Conservation (phyloP, 371 early-diverging fungal genomes). For the Mucor racemosus region DNA sequence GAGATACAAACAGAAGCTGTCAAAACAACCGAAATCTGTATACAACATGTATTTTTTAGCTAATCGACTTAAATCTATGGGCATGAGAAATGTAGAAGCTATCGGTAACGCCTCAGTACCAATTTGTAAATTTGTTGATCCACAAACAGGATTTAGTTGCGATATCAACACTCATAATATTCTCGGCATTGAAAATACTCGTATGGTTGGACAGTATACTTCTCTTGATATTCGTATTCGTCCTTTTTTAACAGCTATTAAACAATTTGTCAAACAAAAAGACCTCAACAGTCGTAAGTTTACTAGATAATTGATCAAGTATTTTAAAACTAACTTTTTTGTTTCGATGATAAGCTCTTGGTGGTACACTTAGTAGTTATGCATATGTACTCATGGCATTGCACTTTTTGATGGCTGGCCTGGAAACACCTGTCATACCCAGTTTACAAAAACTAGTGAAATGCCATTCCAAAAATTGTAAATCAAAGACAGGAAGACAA, state of each 20-base stretch:
- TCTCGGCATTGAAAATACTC: conserved; percentile 64
- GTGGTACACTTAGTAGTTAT: conserved; percentile 37
- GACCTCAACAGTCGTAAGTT: conserved; percentile 55
- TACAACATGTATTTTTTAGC: conserved; percentile 41
- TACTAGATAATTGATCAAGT: neutral
- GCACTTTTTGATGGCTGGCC: conserved; percentile 25
- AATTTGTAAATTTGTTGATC: conserved; percentile 74
- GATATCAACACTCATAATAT: conserved; percentile 66
- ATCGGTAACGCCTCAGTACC: conserved; percentile 57
- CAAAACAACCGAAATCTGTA: conserved; percentile 13
- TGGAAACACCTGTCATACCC: conserved; percentile 22
- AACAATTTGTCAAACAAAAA: conserved; percentile 58
- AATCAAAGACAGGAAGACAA: conserved; percentile 5
- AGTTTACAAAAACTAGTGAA: conserved; percentile 20
- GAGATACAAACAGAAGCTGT: neutral
- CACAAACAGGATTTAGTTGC: conserved; percentile 47
- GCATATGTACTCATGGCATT: conserved; percentile 36
- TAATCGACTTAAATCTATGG: conserved; percentile 17
- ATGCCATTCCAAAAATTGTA: conserved; percentile 8
- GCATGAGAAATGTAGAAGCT: conserved; percentile 36
- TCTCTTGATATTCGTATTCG: conserved; percentile 57
- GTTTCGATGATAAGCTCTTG: conserved; percentile 4
- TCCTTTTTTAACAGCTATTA: conserved; percentile 61
- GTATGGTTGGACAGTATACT: conserved; percentile 58
- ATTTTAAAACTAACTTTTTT: too few relatives aligned